Evolutionary conservation across 352 stramenopile genomes (phyloP).

Genomic region (Pythium plurisporium): DNA sequence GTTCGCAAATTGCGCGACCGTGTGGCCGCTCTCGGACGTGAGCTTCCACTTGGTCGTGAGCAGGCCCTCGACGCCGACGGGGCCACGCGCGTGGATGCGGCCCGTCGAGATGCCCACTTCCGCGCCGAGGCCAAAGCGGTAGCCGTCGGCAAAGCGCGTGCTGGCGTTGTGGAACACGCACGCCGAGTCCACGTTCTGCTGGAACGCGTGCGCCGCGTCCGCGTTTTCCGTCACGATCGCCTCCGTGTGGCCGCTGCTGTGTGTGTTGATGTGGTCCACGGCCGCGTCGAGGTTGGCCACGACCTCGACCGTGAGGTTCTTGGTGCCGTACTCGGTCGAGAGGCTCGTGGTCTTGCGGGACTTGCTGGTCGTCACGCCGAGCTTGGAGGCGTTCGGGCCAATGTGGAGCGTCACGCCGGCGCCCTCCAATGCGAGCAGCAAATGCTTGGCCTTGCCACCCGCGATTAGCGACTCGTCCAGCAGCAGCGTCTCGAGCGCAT

Average conservation of each 20-base stretch:
- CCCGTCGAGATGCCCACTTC: conserved; percentile 98
- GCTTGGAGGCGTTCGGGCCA: conserved; percentile 80
- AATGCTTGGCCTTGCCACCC: conserved; percentile 59
- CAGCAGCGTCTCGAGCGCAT: conserved; percentile 96
- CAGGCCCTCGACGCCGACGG: conserved; percentile 95
- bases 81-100: conserved; percentile 95
- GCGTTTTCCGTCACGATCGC: conserved; percentile 94
- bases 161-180: conserved; percentile 99
- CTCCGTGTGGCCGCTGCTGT: conserved; percentile 97
- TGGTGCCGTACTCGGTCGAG: conserved; percentile 94
- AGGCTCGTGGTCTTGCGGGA: conserved; percentile 76
- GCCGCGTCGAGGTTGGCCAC: conserved; percentile 87
- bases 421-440: conserved; percentile 82
- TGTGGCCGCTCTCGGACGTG: conserved; percentile 78
- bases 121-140: conserved; percentile 96
- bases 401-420: conserved; percentile 93
- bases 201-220: conserved; percentile 62
- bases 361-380: conserved; percentile 53
- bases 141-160: conserved; percentile 94
- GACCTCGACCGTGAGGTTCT: conserved; percentile 93
- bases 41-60: conserved; percentile 98
- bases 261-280: conserved; percentile 94
- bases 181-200: conserved; percentile 91
- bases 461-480: conserved; percentile 88
- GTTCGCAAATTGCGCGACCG: conserved; percentile 60